These are phyloP conservation scores for Endotrypanum monterogeii DNA, from an alignment of 208 protist species.

Conservation along the genomic window DNA sequence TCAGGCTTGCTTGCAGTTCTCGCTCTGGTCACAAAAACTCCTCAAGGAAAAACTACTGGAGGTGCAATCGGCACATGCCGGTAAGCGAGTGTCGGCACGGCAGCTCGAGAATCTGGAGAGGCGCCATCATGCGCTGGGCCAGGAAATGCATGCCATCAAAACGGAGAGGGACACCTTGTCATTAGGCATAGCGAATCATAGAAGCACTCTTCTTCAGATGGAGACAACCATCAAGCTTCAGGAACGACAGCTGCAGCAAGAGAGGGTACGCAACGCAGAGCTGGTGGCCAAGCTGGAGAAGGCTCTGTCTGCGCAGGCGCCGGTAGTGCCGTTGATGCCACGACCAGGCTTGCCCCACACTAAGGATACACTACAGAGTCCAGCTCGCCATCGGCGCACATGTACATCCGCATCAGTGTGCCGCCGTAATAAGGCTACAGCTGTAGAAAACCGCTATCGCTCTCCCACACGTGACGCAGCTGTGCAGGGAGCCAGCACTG, in stretches of 20 bases:
- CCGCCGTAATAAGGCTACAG: background rate
- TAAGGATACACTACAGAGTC: background rate
- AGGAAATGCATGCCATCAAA: constrained; percentile 27
- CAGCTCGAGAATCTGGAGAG: constrained; percentile 56
- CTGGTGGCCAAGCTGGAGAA: constrained; percentile 39
- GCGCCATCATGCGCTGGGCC: constrained; percentile 30
- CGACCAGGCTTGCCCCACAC: background rate
- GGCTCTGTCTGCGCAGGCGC: constrained; percentile 17
- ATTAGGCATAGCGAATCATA: constrained; percentile 38
- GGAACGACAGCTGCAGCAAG: constrained; percentile 49
- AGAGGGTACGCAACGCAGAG: constrained; percentile 44
- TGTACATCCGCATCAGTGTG: constrained; percentile 8
- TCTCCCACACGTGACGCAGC: constrained; percentile 1
- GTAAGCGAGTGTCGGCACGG: constrained; percentile 42
- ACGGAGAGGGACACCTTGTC: constrained; percentile 60
- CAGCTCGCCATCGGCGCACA: background rate
- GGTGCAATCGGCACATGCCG: constrained; percentile 42
- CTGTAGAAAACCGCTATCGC: background rate
- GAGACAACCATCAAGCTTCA: constrained; percentile 52
- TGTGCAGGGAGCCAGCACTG: constrained; percentile 5
- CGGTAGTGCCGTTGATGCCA: background rate
- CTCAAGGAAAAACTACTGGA: constrained; percentile 67
- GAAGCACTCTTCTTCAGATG: constrained; percentile 41
- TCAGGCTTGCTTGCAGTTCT: constrained; percentile 79
- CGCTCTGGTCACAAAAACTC: constrained; percentile 81